Conservation (phyloP, 2,329 filamentous ascomycete genomes). For the Penicillium griseofulvum region DNA sequence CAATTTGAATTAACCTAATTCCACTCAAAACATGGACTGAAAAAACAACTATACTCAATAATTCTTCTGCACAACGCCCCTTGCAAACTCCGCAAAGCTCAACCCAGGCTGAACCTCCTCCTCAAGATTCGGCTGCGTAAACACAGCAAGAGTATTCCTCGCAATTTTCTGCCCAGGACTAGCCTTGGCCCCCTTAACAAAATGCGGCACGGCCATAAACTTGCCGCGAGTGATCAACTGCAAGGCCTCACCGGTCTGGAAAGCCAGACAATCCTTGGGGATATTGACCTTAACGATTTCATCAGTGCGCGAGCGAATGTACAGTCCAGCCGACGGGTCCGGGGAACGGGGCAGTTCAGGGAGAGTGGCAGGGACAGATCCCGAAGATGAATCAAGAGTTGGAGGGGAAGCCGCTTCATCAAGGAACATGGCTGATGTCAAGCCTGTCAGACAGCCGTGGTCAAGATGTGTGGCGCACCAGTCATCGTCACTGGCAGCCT, state of each 20-base stretch:
- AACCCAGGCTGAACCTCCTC: slow-evolving; percentile 68
- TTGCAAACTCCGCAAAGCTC: slow-evolving; percentile 71
- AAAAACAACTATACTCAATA: slow-evolving; percentile 27
- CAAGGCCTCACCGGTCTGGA: slow-evolving; percentile 91
- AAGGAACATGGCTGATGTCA: slow-evolving; percentile 95
- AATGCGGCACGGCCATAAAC: slow-evolving; percentile 95
- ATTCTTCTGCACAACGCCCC: slow-evolving; percentile 75
- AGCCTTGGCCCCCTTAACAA: slow-evolving; percentile 72
- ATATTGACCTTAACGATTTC: slow-evolving; percentile 88
- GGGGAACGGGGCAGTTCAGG: slow-evolving; percentile 73
- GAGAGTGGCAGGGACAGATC: slow-evolving; percentile 43
- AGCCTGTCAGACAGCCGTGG: slow-evolving; percentile 87
- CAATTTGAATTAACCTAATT: not conserved
- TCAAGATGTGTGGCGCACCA: slow-evolving; percentile 83
- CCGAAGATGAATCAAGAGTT: slow-evolving; percentile 31
- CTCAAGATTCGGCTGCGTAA: slow-evolving; percentile 92
- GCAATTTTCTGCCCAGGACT: slow-evolving; percentile 55
- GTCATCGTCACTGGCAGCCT: slow-evolving; percentile 76
- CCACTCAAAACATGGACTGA: not conserved
- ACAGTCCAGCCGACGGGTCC: slow-evolving; percentile 82
- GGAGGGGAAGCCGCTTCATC: slow-evolving; percentile 61
- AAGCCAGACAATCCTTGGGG: slow-evolving; percentile 85
- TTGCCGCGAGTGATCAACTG: slow-evolving; percentile 86
- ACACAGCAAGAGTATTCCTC: slow-evolving; percentile 88
- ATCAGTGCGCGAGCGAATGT: slow-evolving; percentile 83